Evolutionary conservation across 2,329 filamentous ascomycete species (phyloP), one percentile per base, ranked within the genome.

Genomic region (Pezicula neosporulosa): DNA sequence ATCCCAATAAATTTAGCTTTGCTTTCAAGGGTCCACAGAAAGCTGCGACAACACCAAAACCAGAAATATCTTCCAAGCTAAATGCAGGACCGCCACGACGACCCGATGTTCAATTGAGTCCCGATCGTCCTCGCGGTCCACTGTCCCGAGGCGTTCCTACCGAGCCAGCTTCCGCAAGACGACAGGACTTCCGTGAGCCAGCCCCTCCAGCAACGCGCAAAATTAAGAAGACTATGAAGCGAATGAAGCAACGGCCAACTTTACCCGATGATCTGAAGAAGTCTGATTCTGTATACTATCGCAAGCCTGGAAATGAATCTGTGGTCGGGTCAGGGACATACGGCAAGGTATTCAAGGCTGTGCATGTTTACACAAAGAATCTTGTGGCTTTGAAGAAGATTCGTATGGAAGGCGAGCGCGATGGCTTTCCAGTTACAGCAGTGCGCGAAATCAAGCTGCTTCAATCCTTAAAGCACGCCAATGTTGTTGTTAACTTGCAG

Each of bases 301-400:
- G 93, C 57, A 97, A 97, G 66, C 92, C 92, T 1, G 93, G 93
- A n/a, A 96, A 97, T 61, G 93, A 96, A 67, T 97, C 93, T 0
- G 93, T 97, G 0, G 87, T 97, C 18, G 93, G 93, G 15, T 96
- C 93, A 41, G 93, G 93, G 10, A 97, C 93, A 0, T 97, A 97
- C 63, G 94, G 90, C 48, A 96, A 96, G 68, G 91, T 96, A 4
- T 96, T 95, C 76, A 96, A 96, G 68, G 91, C 85, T n/a, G 76
- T 91, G 8, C 90, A 96, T 63, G 89, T 94, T n/a, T 95, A 95
- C 66, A 96, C 89, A 1, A 89, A 89, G 60, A 82, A 84, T 38
- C 78, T 89, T 53, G 91, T 95, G 21, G 91, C 91, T 1, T 75
- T 96, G 53, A 96, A 96, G 73, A 87, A 89, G 63, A 95, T 96